Percentiles rank a stretch among this genome's conserved stretches.
phyloP scores from a whole-genome alignment of 2,329 filamentous ascomycete genomes.

The Cytospora schulzeri region DNA sequence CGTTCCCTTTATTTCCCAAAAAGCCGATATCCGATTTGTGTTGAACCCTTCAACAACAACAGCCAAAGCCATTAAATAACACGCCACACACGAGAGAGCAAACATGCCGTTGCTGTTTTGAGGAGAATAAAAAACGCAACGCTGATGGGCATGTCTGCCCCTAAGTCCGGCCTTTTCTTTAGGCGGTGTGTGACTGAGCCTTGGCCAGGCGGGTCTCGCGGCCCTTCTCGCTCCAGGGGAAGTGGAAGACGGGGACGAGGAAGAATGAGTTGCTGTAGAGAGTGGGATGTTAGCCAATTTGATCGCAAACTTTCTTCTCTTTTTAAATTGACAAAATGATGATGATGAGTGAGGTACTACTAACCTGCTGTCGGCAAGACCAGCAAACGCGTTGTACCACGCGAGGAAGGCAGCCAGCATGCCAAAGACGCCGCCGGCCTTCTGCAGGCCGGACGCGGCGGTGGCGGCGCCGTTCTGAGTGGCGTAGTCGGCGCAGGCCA shows the following conservation, averaged over 20 bases:
- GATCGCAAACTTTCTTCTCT: no score
- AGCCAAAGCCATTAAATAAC: no score
- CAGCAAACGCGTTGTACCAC: conserved; percentile 85
- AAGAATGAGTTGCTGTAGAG: conserved; percentile 79
- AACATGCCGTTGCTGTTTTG: neutral
- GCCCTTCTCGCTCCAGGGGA: conserved; percentile 88
- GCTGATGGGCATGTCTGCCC: neutral
- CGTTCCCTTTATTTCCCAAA: neutral
- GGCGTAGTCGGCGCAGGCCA: conserved; percentile 65
- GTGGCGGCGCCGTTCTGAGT: conserved; percentile 51
- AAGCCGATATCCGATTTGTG: neutral
- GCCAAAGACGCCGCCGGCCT: conserved; percentile 79
- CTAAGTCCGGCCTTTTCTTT: conserved; percentile 4
- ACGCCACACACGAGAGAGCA: neutral
- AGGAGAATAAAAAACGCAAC: no score
- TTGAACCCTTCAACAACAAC: neutral
- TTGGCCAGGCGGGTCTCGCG: conserved; percentile 58
- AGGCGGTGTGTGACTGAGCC: conserved; percentile 46
- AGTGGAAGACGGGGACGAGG: conserved; percentile 87
- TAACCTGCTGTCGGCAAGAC: conserved; percentile 73
- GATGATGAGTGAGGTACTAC: no score
- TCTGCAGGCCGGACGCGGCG: conserved; percentile 56
- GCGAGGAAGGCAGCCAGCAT: conserved; percentile 78
- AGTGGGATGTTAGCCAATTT: conserved; percentile 19
- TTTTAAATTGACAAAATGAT: no score